Evolutionary conservation across 2,329 filamentous ascomycete species (phyloP).

Genomic region (Proliferodiscus dingleyae): DNA sequence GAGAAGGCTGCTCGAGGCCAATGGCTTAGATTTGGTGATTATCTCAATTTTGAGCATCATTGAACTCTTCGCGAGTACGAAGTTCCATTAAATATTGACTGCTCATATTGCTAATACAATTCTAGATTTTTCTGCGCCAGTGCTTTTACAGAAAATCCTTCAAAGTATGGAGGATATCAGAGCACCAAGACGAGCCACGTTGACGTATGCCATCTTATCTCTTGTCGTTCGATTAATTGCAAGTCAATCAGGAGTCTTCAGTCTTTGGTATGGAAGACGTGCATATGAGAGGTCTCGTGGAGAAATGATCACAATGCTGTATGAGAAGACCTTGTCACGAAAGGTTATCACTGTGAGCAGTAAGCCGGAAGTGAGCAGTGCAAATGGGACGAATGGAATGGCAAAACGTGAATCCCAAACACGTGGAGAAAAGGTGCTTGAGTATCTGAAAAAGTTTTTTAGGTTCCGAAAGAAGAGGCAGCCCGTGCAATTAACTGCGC

Average conservation of each 20-base stretch:
- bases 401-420: constrained; percentile 7
- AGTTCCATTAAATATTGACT: background rate
- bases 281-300: constrained; percentile 80
- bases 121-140: constrained; percentile 53
- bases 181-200: constrained; percentile 48
- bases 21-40: constrained; percentile 72
- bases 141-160: constrained; percentile 69
- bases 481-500: constrained; percentile 18
- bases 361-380: constrained; percentile 17
- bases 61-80: constrained; percentile 51
- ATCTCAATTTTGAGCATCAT: constrained; percentile 51
- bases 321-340: constrained; percentile 54
- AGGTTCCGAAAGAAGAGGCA: constrained; percentile 16
- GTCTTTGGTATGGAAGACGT: constrained; percentile 76
- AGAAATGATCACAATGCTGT: constrained; percentile 80
- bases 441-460: constrained; percentile 22
- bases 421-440: constrained; percentile 12
- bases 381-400: constrained; percentile 9
- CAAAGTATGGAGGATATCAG: constrained; percentile 55
- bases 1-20: constrained; percentile 64
- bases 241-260: constrained; percentile 63
- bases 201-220: constrained; percentile 61
- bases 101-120: constrained; percentile 18
- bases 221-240: constrained; percentile 56
- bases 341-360: constrained; percentile 29